These are phyloP conservation scores for Alternaria tenuissima DNA, from an alignment of 2,329 filamentous ascomycete species.

Conservation along the genomic window DNA sequence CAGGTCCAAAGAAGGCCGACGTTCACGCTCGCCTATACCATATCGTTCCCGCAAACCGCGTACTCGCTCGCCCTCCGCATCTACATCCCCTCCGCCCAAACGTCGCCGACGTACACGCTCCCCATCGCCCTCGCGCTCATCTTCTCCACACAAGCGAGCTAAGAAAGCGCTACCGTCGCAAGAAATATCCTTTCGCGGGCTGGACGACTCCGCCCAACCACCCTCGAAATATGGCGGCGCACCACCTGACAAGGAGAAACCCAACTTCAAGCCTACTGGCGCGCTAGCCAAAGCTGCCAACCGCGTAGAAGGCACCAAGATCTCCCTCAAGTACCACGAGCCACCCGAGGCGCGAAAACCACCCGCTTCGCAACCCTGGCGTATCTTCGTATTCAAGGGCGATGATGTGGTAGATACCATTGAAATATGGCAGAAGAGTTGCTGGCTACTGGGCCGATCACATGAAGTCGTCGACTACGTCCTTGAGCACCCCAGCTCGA, in stretches of 20 bases:
- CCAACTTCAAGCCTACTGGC: slow-evolving; percentile 84
- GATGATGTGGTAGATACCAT: slow-evolving; percentile 82
- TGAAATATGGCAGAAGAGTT: slow-evolving; percentile 77
- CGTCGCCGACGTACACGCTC: slow-evolving; percentile 45
- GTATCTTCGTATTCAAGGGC: slow-evolving; percentile 91
- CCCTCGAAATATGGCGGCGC: slow-evolving; percentile 45
- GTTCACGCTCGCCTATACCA: slow-evolving; percentile 38
- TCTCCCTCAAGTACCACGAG: slow-evolving; percentile 95
- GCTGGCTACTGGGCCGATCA: slow-evolving; percentile 91
- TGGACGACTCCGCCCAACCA: slow-evolving; percentile 40
- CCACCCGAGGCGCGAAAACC: slow-evolving; percentile 92
- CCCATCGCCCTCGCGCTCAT: slow-evolving; percentile 49
- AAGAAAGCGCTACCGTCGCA: slow-evolving; percentile 57
- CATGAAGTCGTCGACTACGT: slow-evolving; percentile 79
- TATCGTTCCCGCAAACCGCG: slow-evolving; percentile 35
- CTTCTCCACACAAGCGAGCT: slow-evolving; percentile 53
- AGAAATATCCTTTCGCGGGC: slow-evolving; percentile 54
- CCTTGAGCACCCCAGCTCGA: slow-evolving; percentile 89
- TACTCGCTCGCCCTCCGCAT: slow-evolving; percentile 36
- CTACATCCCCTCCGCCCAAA: slow-evolving; percentile 43
- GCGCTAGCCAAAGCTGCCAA: slow-evolving; percentile 89
- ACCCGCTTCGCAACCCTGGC: slow-evolving; percentile 79
- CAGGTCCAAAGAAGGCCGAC: slow-evolving; percentile 22
- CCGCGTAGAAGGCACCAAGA: slow-evolving; percentile 74
- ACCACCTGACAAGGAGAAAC: slow-evolving; percentile 75